These are phyloP conservation scores for Populus alba DNA, from an alignment of 345 rosid genomes.

Conservation along the genomic window DNA sequence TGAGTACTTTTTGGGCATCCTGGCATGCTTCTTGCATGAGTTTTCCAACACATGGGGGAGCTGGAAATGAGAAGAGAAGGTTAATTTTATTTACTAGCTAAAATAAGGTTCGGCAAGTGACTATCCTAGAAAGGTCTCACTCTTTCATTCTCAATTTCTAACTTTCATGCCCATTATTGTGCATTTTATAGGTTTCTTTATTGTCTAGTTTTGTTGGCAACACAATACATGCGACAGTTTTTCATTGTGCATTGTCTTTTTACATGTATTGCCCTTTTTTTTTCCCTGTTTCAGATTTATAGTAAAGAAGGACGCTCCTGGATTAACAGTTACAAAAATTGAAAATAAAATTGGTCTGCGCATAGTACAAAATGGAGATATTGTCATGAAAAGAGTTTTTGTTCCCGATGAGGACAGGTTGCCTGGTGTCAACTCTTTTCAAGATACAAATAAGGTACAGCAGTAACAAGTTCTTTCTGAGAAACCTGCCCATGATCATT, in stretches of 20 bases:
- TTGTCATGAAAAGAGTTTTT: slow-evolving; percentile 67
- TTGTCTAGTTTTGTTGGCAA: not conserved
- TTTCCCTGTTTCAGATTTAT: slow-evolving; percentile 57
- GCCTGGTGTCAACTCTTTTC: slow-evolving; percentile 86
- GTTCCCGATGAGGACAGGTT: slow-evolving; percentile 85
- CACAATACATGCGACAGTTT: not conserved
- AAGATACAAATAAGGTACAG: slow-evolving; percentile 82
- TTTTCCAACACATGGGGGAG: too few relatives aligned
- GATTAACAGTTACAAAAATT: slow-evolving; percentile 77
- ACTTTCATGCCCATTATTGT: not conserved
- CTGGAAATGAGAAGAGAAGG: too few relatives aligned
- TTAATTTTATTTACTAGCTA: too few relatives aligned
- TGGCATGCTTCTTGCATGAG: too few relatives aligned
- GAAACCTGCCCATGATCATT: not conserved
- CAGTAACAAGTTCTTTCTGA: slow-evolving; percentile 2
- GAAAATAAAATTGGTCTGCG: slow-evolving; percentile 90
- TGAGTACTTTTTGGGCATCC: too few relatives aligned
- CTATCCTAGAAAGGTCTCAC: not conserved
- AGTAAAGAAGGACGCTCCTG: slow-evolving; percentile 89
- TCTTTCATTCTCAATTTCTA: not conserved
- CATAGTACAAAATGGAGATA: slow-evolving; percentile 97
- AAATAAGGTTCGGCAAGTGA: too few relatives aligned
- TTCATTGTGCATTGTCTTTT: not conserved
- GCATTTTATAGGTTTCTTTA: not conserved
- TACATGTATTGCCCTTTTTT: not conserved